A percentile compares a stretch with the other conserved stretches of the same genome.
These are phyloP conservation scores for Flueggea neowawraea DNA, from an alignment of 441 rosid genomes.

Conservation along the genomic window DNA sequence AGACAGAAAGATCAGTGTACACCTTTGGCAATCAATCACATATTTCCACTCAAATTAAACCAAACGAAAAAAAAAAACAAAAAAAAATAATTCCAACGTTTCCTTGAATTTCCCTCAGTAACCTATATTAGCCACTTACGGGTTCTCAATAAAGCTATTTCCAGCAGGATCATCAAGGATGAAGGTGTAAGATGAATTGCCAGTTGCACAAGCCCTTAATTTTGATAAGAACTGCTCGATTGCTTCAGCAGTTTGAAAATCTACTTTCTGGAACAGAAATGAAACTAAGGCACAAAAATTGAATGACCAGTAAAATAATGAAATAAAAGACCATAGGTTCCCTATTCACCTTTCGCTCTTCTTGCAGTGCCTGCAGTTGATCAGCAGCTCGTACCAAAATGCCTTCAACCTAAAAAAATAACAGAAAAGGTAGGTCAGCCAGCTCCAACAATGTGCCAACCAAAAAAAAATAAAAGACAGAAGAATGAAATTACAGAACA, in stretches of 20 bases:
- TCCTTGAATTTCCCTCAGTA: too few species aligned
- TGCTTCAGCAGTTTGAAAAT: slow-evolving; percentile 88
- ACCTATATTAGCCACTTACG: slow-evolving; percentile 42
- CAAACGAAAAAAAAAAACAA: too few species aligned
- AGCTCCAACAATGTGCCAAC: too few species aligned
- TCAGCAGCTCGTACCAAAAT: slow-evolving; percentile 73
- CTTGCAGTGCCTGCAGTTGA: slow-evolving; percentile 88
- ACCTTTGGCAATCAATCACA: too few species aligned
- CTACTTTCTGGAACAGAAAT: slow-evolving; percentile 59
- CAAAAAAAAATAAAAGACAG: too few species aligned
- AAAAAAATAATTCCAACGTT: too few species aligned
- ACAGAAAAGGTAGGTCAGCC: background rate
- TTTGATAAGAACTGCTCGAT: slow-evolving; percentile 77
- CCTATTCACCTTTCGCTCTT: slow-evolving; percentile 74
- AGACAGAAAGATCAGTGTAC: too few species aligned
- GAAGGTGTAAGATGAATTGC: slow-evolving; percentile 63
- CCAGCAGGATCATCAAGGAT: slow-evolving; percentile 95
- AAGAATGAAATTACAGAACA: too few species aligned
- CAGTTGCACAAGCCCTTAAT: slow-evolving; percentile 78
- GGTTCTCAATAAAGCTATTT: slow-evolving; percentile 96
- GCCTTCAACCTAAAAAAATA: slow-evolving; percentile 70
- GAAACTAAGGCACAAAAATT: background rate
- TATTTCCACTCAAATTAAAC: too few species aligned
- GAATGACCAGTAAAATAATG: slow-evolving; percentile 3
- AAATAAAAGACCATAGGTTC: slow-evolving; percentile 10